Evolutionary conservation across 2,329 filamentous ascomycete species (phyloP).

Genomic region (Diaporthe nobilis): DNA sequence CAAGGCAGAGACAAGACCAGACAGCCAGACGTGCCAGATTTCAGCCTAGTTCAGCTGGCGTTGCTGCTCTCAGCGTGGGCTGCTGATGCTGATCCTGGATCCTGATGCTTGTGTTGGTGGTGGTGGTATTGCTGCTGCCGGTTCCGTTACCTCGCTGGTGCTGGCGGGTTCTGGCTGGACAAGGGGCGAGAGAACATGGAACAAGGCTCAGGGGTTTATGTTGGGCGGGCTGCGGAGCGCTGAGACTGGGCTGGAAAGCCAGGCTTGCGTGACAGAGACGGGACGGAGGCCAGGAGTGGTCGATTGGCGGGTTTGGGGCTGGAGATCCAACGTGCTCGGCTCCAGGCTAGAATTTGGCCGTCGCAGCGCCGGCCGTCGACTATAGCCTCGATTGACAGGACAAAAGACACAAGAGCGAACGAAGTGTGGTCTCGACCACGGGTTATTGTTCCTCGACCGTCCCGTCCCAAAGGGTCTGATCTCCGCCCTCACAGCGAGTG

Average conservation of each 20-base stretch:
- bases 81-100: constrained; percentile 13
- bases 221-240: constrained; percentile 5
- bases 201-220: constrained; percentile 35
- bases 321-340: constrained; percentile 30
- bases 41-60: constrained; percentile 2
- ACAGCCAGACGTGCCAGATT: constrained; percentile 11
- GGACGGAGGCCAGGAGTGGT: constrained; percentile 25
- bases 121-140: not conserved
- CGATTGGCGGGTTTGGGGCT: constrained; percentile 22
- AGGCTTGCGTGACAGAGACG: constrained; percentile 29
- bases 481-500: not conserved
- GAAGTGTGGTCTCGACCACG: constrained; percentile 9
- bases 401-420: not conserved
- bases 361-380: constrained; percentile 30
- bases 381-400: constrained; percentile 13
- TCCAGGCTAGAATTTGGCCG: constrained; percentile 27
- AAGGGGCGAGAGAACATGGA: constrained; percentile 26
- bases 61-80: not conserved
- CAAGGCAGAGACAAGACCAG: constrained; percentile 20
- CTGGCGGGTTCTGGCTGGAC: constrained; percentile 5
- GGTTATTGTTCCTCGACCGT: constrained; percentile 13
- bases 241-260: constrained; percentile 22
- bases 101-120: not conserved
- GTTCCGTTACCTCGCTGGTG: not conserved
- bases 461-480: not conserved